A percentile compares a stretch with the other conserved stretches of the same genome.
phyloP scores from a whole-genome alignment of 805 yeast species.

The Debaryomyces castellii region DNA sequence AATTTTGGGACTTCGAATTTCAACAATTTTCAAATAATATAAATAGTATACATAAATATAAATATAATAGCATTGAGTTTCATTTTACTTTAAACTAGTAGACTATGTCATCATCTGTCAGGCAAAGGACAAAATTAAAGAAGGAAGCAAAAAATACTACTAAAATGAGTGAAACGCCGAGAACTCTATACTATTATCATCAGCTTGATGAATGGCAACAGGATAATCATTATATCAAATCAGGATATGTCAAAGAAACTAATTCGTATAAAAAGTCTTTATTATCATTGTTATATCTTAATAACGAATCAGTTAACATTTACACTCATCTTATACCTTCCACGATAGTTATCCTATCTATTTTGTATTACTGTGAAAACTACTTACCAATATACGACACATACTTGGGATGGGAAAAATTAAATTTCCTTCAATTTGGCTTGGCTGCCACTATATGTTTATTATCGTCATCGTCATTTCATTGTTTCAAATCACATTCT shows the following conservation, averaged over 20 bases:
- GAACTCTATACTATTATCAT: slow-evolving; percentile 38
- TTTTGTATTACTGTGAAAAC: slow-evolving; percentile 26
- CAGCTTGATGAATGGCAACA: slow-evolving; percentile 72
- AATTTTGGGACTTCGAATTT: neutral
- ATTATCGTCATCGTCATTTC: slow-evolving; percentile 64
- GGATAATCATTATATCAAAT: slow-evolving; percentile 64
- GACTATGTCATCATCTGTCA: neutral
- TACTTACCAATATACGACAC: slow-evolving; percentile 22
- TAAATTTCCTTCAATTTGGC: slow-evolving; percentile 53
- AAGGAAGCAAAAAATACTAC: neutral
- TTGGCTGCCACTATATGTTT: slow-evolving; percentile 60
- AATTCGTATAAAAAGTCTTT: slow-evolving; percentile 46
- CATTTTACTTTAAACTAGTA: neutral
- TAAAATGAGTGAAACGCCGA: neutral
- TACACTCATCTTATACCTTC: slow-evolving; percentile 62
- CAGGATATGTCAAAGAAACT: slow-evolving; percentile 65
- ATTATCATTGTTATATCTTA: slow-evolving; percentile 51
- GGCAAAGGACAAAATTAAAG: neutral
- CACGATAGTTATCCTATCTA: slow-evolving; percentile 22
- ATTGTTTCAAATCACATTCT: slow-evolving; percentile 68
- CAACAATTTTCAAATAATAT: neutral
- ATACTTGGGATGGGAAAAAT: slow-evolving; percentile 42
- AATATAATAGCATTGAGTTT: neutral
- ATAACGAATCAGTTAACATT: slow-evolving; percentile 73
- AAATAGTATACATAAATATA: neutral